Evolutionary conservation across 805 yeast genomes (phyloP).

Genomic region (Candida tammaniensis): DNA sequence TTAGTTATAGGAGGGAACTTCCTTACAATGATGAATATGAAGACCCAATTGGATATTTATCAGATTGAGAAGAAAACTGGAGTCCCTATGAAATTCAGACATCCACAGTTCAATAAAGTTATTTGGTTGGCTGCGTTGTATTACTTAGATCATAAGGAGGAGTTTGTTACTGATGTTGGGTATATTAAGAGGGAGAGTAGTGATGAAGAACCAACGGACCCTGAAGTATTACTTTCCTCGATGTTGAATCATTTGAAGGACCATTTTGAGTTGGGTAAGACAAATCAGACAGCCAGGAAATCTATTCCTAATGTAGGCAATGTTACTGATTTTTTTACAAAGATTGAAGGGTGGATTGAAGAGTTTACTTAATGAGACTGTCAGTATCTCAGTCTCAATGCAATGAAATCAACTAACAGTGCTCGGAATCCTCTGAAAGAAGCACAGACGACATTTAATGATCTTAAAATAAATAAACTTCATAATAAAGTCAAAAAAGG

Average conservation of each 20-base stretch:
- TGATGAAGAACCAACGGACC: slow-evolving; percentile 3
- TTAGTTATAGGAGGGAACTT: slow-evolving; percentile 88
- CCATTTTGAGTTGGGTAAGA: slow-evolving; percentile 33
- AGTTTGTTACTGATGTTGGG: slow-evolving; percentile 19
- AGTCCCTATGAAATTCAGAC: slow-evolving; percentile 74
- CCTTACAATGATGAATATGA: slow-evolving; percentile 60
- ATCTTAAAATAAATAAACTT: no score
- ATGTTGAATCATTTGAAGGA: slow-evolving; percentile 23
- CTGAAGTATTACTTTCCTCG: neutral
- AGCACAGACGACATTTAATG: no score
- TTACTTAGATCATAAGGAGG: slow-evolving; percentile 25
- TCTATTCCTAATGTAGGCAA: slow-evolving; percentile 35
- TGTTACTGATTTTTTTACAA: neutral
- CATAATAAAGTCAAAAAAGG: no score
- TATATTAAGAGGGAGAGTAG: no score
- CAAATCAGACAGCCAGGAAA: slow-evolving; percentile 28
- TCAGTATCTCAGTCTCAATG: no score
- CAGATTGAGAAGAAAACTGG: slow-evolving; percentile 63
- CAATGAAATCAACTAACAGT: no score
- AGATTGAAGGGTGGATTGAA: slow-evolving; percentile 1
- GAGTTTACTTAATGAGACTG: slow-evolving; percentile 2
- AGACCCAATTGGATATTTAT: slow-evolving; percentile 59
- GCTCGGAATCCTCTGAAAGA: no score
- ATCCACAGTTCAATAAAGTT: slow-evolving; percentile 71
- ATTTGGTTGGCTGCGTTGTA: slow-evolving; percentile 66